Percentiles rank a stretch among this genome's conserved stretches.
Evolutionary conservation across 2,329 filamentous ascomycete species (phyloP).

Genomic region (Beauveria asiatica): DNA sequence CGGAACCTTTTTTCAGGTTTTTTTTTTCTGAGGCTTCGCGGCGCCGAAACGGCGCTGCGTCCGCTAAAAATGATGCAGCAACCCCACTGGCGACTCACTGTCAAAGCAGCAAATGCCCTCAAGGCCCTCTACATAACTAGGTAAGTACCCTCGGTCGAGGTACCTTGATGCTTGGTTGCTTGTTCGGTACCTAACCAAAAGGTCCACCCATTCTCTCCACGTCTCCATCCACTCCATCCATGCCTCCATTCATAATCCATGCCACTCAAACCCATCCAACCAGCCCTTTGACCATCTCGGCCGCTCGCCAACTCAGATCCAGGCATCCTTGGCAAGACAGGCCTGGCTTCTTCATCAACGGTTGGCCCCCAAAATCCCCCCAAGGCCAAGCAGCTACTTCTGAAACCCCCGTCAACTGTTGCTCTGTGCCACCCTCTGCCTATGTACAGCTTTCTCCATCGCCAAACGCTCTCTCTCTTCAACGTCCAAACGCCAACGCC

Average conservation of each 20-base stretch:
- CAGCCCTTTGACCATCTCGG: slow-evolving; percentile 1
- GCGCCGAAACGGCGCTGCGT: background rate
- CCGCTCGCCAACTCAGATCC: slow-evolving; percentile 6
- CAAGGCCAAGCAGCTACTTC: too few relatives aligned
- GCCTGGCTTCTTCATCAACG: background rate
- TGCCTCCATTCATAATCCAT: background rate
- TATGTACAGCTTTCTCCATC: background rate
- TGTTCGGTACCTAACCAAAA: background rate
- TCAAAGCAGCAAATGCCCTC: too few relatives aligned
- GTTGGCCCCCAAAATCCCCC: background rate
- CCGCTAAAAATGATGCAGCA: background rate
- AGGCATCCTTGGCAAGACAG: slow-evolving; percentile 4
- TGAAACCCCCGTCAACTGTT: background rate
- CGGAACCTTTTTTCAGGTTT: background rate
- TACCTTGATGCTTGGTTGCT: too few relatives aligned
- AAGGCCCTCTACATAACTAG: too few relatives aligned
- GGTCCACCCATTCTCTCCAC: background rate
- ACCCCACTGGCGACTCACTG: too few relatives aligned
- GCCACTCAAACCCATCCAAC: background rate
- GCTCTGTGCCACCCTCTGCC: background rate
- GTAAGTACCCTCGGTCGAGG: too few relatives aligned
- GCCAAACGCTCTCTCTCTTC: background rate
- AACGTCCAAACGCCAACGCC: background rate
- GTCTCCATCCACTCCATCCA: background rate
- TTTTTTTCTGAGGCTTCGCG: background rate